These are phyloP conservation scores for Stachybotrys elegans DNA, from an alignment of 2,329 filamentous ascomycete species.

Conservation along the genomic window DNA sequence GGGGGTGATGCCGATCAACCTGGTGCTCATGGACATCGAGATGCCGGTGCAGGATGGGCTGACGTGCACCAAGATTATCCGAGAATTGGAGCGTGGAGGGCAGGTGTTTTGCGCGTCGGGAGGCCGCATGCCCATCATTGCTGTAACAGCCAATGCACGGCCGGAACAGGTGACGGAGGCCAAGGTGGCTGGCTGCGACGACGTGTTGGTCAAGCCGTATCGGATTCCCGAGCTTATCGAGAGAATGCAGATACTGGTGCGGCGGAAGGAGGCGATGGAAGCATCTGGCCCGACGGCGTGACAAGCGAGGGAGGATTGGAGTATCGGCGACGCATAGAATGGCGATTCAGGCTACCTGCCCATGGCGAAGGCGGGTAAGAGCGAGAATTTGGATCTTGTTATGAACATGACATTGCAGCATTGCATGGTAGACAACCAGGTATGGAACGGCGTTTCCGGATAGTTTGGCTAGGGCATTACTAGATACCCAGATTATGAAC, in stretches of 20 bases:
- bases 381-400: too few relatives aligned
- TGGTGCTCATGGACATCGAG: slow-evolving; percentile 72
- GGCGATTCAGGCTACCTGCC: too few relatives aligned
- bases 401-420: too few relatives aligned
- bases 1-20: slow-evolving; percentile 39
- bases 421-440: too few relatives aligned
- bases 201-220: slow-evolving; percentile 70
- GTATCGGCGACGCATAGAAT: too few relatives aligned
- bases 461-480: too few relatives aligned
- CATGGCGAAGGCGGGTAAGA: too few relatives aligned
- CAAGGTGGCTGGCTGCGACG: slow-evolving; percentile 50
- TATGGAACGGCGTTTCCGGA: too few relatives aligned
- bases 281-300: slow-evolving; percentile 3
- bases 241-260: slow-evolving; percentile 50
- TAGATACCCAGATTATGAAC: too few relatives aligned
- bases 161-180: slow-evolving; percentile 53
- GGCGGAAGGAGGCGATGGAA: slow-evolving; percentile 21
- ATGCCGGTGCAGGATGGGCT: slow-evolving; percentile 72
- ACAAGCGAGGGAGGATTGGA: slow-evolving; percentile 3
- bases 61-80: slow-evolving; percentile 59
- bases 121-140: slow-evolving; percentile 57
- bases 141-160: slow-evolving; percentile 63
- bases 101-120: slow-evolving; percentile 39
- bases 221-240: slow-evolving; percentile 55
- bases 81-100: slow-evolving; percentile 52